Evolutionary conservation across 2,329 filamentous ascomycete genomes (phyloP).

Genomic region (Botrytis pseudocinerea): DNA sequence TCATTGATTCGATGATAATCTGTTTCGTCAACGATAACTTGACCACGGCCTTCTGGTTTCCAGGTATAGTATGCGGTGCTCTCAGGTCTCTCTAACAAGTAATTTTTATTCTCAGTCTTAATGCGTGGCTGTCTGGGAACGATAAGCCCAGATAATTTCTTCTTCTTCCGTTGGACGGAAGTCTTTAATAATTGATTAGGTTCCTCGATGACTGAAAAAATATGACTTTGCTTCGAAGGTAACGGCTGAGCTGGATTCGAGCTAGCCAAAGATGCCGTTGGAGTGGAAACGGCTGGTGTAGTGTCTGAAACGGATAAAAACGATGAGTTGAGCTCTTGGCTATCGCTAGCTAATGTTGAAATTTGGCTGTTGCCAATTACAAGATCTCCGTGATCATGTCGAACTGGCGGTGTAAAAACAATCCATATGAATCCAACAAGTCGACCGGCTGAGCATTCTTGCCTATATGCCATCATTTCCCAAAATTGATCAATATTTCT

Average conservation of each 20-base stretch:
- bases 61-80: slow-evolving; percentile 65
- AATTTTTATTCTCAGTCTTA: slow-evolving; percentile 58
- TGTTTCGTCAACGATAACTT: slow-evolving; percentile 61
- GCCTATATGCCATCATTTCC: slow-evolving; percentile 96
- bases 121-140: slow-evolving; percentile 62
- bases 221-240: slow-evolving; percentile 20
- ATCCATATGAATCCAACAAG: slow-evolving; percentile 96
- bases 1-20: slow-evolving; percentile 69
- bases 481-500: slow-evolving; percentile 88
- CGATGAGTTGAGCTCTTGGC: slow-evolving; percentile 22
- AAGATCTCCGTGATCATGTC: slow-evolving; percentile 24
- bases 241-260: slow-evolving; percentile 27
- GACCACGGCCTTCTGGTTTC: slow-evolving; percentile 62
- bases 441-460: slow-evolving; percentile 91
- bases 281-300: slow-evolving; percentile 30
- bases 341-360: slow-evolving; percentile 24
- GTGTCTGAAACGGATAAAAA: slow-evolving; percentile 11
- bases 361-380: slow-evolving; percentile 30
- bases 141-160: slow-evolving; percentile 59
- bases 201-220: slow-evolving; percentile 20
- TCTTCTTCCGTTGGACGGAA: slow-evolving; percentile 47
- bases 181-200: slow-evolving; percentile 17
- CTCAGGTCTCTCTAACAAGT: slow-evolving; percentile 51
- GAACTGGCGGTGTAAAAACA: slow-evolving; percentile 57
- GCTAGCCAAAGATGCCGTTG: slow-evolving; percentile 28